Evolutionary conservation across 257 asterid genomes (phyloP).

Genomic region (Hygrophila difformis): DNA sequence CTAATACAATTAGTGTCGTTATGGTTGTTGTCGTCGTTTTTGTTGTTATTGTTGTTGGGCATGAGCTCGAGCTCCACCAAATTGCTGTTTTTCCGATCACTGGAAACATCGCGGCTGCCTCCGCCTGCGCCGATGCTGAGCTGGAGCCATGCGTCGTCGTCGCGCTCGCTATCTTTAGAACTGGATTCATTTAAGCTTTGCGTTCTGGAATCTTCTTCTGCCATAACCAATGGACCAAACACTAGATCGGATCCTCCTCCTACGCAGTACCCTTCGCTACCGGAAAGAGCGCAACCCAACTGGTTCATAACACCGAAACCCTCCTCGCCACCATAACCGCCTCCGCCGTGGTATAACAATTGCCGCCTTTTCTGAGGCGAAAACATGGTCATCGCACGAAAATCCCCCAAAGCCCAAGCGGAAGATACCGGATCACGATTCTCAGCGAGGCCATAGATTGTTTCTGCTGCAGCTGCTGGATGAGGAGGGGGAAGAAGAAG

Average conservation of each 20-base stretch:
- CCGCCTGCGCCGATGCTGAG: slow-evolving; percentile 48
- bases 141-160: slow-evolving; percentile 60
- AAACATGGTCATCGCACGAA: slow-evolving; percentile 65
- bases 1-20: background rate
- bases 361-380: slow-evolving; percentile 25
- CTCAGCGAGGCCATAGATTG: slow-evolving; percentile 31
- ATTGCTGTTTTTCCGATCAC: slow-evolving; percentile 13
- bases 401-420: slow-evolving; percentile 15
- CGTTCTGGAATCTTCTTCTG: slow-evolving; percentile 42
- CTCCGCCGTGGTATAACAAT: slow-evolving; percentile 17
- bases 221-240: slow-evolving; percentile 22
- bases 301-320: slow-evolving; percentile 34
- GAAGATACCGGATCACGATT: background rate
- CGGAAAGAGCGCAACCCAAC: slow-evolving; percentile 26
- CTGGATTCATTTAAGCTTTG: slow-evolving; percentile 25
- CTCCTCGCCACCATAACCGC: slow-evolving; percentile 16
- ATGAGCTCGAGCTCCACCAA: slow-evolving; percentile 61
- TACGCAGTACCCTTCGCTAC: too few species aligned
- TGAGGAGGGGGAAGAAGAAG: too few species aligned
- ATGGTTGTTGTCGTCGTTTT: background rate
- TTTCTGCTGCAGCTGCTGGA: too few species aligned
- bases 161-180: slow-evolving; percentile 18
- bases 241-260: slow-evolving; percentile 44
- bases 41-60: slow-evolving; percentile 14
- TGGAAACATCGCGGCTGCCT: background rate